Base-by-base conservation (phyloP, 2,329 filamentous ascomycete species). In the Cladobotryum protrusum region DNA sequence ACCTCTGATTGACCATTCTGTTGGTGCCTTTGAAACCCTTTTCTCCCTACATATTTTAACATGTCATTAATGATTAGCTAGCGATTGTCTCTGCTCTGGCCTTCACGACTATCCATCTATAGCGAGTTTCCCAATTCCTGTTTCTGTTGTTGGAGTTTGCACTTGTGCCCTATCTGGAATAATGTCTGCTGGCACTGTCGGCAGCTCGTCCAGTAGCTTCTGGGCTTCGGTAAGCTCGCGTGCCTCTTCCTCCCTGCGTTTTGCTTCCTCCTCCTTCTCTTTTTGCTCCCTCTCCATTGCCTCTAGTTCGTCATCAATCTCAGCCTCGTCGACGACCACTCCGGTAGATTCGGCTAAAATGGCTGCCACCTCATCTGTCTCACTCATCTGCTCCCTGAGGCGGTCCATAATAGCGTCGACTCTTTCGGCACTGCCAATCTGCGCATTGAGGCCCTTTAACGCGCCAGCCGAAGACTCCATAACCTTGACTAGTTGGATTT, bases 241-340 rank as follows among this genome's bases (percentile, higher is more conserved):
- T 24, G 69, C 73, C 49, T 75, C 69, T 48, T 60, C 40, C 70
- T 71, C 55, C 72, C 70, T 53, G 64, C 67, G 39, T 65, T 66
- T 20, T 71, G 75, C 35, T 66, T 71, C 70, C 52, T 74, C 71
- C 50, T 81, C 75, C 61, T 79, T 77, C 61, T 72, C 72, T 56
- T 62, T 68, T 58, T 82, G 78, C 56, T 81, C 75, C 33, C 64
- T 72, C 68, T 91, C 83, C 71, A 99, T 72, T 3, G 77, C 83
- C 57, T 87, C 86, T 43, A 97, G 76, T 71, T 96, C 92, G 53
- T 92, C 87, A 58, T 96, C 90, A 49, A 97, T 81, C 65, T 95
- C 91, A 17, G 63, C 77, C 62, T 96, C 91, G 64, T 96, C 89
- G 32, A 95, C 74, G 1, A 66, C 67, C 37, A 59, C 63, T 13